These are phyloP conservation scores for Heritiera littoralis DNA, from an alignment of 345 rosid genomes.

Conservation along the genomic window DNA sequence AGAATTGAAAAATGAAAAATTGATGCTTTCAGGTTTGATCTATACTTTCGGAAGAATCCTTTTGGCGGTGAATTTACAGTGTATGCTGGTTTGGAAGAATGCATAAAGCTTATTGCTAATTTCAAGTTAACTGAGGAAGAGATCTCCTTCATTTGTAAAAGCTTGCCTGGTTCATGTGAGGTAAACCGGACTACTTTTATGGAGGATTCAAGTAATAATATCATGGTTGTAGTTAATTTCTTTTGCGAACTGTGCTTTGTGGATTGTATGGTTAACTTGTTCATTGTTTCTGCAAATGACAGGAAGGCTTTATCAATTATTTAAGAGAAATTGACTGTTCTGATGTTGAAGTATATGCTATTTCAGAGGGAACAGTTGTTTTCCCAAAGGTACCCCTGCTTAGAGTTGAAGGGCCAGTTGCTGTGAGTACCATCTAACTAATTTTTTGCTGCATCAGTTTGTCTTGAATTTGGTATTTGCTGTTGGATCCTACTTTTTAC, in stretches of 20 bases:
- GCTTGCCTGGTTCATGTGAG: constrained; percentile 77
- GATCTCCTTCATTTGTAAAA: constrained; percentile 64
- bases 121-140: constrained; percentile 74
- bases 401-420: constrained; percentile 92
- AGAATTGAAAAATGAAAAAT: constrained; percentile 6
- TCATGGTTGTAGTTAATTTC: background rate
- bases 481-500: background rate
- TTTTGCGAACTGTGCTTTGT: constrained; percentile 1
- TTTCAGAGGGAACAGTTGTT: constrained; percentile 85
- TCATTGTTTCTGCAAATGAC: constrained; percentile 18
- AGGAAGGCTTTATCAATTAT: constrained; percentile 82
- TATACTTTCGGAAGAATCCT: constrained; percentile 92
- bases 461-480: background rate
- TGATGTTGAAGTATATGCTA: constrained; percentile 82
- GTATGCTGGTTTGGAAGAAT: constrained; percentile 96
- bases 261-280: constrained; percentile 20
- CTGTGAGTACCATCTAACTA: constrained; percentile 58
- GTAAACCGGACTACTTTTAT: constrained; percentile 33
- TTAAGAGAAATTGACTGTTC: constrained; percentile 87
- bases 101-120: constrained; percentile 83
- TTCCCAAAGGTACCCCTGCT: constrained; percentile 95
- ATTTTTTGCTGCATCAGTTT: constrained; percentile 1
- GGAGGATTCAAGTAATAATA: background rate
- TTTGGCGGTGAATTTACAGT: constrained; percentile 94
- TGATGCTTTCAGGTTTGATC: constrained; percentile 66